Percentiles rank a stretch among this genome's conserved stretches.
Conservation (phyloP, 2,329 filamentous ascomycete species). For the Fusarium albosuccineum region DNA sequence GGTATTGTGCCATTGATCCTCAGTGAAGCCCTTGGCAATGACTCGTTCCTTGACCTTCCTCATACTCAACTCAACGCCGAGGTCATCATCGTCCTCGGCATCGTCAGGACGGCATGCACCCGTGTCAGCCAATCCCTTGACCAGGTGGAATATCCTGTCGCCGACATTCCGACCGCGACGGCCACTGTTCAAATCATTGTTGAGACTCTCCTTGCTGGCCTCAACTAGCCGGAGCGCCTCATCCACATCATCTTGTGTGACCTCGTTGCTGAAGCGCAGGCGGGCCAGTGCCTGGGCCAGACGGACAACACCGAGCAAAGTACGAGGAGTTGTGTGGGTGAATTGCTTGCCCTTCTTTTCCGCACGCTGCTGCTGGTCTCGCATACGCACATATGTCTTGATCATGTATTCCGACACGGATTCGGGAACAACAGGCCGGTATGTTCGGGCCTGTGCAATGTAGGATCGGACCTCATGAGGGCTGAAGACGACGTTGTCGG, state of each 20-base stretch:
- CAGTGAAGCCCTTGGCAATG: conserved; percentile 95
- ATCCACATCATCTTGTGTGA: conserved; percentile 93
- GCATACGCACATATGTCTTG: conserved; percentile 94
- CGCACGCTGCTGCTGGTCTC: conserved; percentile 90
- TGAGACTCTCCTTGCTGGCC: conserved; percentile 91
- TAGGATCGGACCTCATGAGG: conserved; percentile 96
- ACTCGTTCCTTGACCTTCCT: conserved; percentile 91
- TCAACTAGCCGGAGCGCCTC: conserved; percentile 92
- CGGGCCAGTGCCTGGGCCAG: conserved; percentile 93
- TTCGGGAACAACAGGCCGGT: conserved; percentile 86
- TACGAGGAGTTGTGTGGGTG: conserved; percentile 93
- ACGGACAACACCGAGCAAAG: conserved; percentile 91
- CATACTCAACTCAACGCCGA: conserved; percentile 81
- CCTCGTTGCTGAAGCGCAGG: conserved; percentile 86
- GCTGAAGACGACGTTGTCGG: conserved; percentile 79
- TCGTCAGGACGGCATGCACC: conserved; percentile 86
- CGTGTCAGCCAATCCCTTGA: conserved; percentile 87
- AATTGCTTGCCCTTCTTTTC: conserved; percentile 94
- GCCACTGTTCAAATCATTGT: conserved; percentile 73
- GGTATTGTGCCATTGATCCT: conserved; percentile 88
- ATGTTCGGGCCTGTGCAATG: conserved; percentile 91
- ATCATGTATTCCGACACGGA: conserved; percentile 95
- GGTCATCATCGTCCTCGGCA: conserved; percentile 66
- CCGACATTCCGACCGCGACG: conserved; percentile 81
- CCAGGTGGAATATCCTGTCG: conserved; percentile 94